phyloP scores from a whole-genome alignment of 257 asterid species.

The Solanum ossicruentum region DNA sequence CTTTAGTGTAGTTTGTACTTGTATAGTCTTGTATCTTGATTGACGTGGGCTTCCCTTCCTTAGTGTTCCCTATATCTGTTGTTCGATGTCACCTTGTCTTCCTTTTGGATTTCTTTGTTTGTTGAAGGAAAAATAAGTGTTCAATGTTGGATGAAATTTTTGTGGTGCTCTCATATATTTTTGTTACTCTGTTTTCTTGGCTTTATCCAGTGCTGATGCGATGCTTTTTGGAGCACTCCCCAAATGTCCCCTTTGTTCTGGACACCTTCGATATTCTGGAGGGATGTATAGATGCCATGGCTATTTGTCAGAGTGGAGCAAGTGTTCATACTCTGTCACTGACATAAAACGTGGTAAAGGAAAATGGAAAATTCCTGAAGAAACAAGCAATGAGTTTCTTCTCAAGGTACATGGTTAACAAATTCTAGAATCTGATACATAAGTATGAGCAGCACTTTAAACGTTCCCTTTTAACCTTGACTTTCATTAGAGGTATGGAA shows the following conservation, averaged over 20 bases:
- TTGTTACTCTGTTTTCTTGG: neutral
- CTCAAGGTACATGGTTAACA: conserved; percentile 42
- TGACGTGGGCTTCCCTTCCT: neutral
- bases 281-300: conserved; percentile 84
- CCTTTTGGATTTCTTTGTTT: neutral
- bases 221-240: conserved; percentile 88
- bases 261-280: conserved; percentile 58
- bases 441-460: neutral
- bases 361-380: conserved; percentile 88
- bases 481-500: neutral
- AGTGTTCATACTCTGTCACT: conserved; percentile 63
- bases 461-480: neutral
- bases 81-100: neutral
- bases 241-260: conserved; percentile 70
- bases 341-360: conserved; percentile 67
- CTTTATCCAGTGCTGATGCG: conserved; percentile 73
- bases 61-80: neutral
- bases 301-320: conserved; percentile 83
- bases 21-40: neutral
- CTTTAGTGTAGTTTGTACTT: neutral
- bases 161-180: neutral
- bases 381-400: conserved; percentile 56
- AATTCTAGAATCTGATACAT: neutral
- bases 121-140: neutral
- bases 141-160: neutral